Evolutionary conservation across 805 yeast species (phyloP).

Genomic region (Groenewaldozyma tartarivorans): DNA sequence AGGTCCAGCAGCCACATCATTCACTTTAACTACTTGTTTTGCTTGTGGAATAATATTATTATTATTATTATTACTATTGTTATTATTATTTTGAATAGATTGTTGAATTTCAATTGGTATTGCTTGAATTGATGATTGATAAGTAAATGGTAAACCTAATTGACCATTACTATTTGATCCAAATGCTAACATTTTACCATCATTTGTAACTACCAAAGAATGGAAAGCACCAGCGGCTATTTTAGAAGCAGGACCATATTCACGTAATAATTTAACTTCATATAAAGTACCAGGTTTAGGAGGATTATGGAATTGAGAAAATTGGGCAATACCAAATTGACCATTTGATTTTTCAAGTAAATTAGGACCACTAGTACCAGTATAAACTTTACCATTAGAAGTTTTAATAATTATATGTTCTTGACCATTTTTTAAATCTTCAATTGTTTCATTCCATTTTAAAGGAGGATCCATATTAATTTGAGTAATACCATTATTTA

Average conservation of each 20-base stretch:
- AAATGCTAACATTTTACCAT: constrained; percentile 74
- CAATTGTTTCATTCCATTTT: constrained; percentile 39
- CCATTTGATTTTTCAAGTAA: constrained; percentile 37
- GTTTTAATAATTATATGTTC: constrained; percentile 62
- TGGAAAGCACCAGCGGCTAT: constrained; percentile 71
- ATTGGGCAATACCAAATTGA: constrained; percentile 73
- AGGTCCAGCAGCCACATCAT: constrained; percentile 58
- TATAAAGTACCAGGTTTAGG: constrained; percentile 41
- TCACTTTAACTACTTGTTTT: constrained; percentile 4
- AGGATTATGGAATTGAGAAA: constrained; percentile 52
- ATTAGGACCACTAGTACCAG: constrained; percentile 47
- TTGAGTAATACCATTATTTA: constrained; percentile 1
- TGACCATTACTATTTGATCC: constrained; percentile 85
- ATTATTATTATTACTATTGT: neutral
- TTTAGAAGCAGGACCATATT: constrained; percentile 34
- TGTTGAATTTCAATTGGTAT: constrained; percentile 57
- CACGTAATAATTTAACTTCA: constrained; percentile 51
- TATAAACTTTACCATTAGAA: constrained; percentile 48
- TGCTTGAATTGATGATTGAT: constrained; percentile 57
- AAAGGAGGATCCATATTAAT: constrained; percentile 14
- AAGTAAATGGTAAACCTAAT: constrained; percentile 58
- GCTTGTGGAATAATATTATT: neutral
- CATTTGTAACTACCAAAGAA: constrained; percentile 55
- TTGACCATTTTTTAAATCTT: constrained; percentile 51
- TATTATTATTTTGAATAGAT: constrained; percentile 37